Conservation (phyloP, 768 basidiomycete species). For the Russula ochroleuca region DNA sequence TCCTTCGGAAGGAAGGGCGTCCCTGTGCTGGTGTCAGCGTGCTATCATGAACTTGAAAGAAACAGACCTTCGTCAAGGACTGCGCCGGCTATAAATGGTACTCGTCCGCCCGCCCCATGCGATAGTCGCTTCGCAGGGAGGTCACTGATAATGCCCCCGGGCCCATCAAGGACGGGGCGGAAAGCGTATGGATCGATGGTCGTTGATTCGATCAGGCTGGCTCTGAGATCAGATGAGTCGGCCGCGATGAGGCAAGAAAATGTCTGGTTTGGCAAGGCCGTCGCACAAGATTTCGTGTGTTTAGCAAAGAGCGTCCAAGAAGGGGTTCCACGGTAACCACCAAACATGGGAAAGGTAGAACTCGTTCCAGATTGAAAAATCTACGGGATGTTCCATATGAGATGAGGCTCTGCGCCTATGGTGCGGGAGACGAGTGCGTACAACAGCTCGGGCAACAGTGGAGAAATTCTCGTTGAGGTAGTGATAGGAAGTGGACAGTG, state of each 20-base stretch:
- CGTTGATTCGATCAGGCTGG: conserved; percentile 27
- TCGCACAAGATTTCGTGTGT: conserved; percentile 36
- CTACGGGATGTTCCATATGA: conserved; percentile 28
- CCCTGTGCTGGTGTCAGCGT: conserved; percentile 30
- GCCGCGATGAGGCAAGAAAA: conserved; percentile 36
- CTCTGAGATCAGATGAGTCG: conserved; percentile 24
- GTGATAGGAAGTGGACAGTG: conserved; percentile 35
- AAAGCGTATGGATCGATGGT: conserved; percentile 36
- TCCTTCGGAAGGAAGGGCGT: conserved; percentile 37
- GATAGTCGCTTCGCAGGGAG: conserved; percentile 37
- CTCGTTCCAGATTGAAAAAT: conserved; percentile 44
- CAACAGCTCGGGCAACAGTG: conserved; percentile 29
- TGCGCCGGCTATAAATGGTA: conserved; percentile 47
- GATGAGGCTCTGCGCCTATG: too few species aligned
- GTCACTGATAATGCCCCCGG: conserved; percentile 39
- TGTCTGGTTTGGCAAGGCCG: conserved; percentile 32
- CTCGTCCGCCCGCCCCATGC: conserved; percentile 34
- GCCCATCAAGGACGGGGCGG: conserved; percentile 42
- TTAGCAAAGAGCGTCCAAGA: conserved; percentile 41
- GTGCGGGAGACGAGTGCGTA: conserved; percentile 10
- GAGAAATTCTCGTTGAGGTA: conserved; percentile 32
- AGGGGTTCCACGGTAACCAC: conserved; percentile 33
- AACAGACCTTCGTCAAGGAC: conserved; percentile 45
- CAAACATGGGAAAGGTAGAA: conserved; percentile 33
- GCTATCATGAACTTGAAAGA: background rate